Evolutionary conservation across 1,284 basidiomycete species (phyloP), one percentile per base, ranked within the genome.

Genomic region (Cryptococcus sp.): DNA sequence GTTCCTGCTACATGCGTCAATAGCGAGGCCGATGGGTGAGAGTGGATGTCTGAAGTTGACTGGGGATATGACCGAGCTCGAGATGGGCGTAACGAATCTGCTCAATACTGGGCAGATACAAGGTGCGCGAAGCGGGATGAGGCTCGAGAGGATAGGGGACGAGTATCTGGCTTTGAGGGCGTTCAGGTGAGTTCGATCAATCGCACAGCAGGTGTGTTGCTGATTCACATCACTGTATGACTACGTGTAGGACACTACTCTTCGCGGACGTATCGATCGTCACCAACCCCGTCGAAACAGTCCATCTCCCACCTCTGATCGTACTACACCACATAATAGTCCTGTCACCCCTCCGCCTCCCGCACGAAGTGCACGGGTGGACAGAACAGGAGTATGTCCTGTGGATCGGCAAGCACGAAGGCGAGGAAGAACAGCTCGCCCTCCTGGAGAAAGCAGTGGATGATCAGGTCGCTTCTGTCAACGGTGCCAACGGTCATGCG

Each of bases 11-110:
- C 91, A 98, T 70, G 88, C 89, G 13, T 92, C 90, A 17, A 90
- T 97, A 54, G 88, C 88, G 13, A 86, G 86, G 65, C 92, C 92
- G 0, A 82, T 96, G 4, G 88, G 90, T 15, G 94, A 98, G 79
- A 85, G 84, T 59, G 90, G 92, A 2, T 94, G 94, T 72, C 82
- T 98, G 39, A 91, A 93, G 77, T 82, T 98, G 60, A 91, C 92
- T 54, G 89, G 87, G 53, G 94, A 98, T 75, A 94, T 96, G 91
- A 90, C 94, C 0, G 90, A 93, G 75, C 83, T 98, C 53, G 95
- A 98, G 79, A 95, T 97, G 75, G 86, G 88, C 0, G 76, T 94
- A 54, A 88, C 86, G 66, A 85, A 88, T 2, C 90, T 95, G 71
- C 81, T 93, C 70, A 82, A 81, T 19, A 76, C 76, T 1, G 78